phyloP scores from a whole-genome alignment of 768 basidiomycete species.

The Mycena chlorophos region DNA sequence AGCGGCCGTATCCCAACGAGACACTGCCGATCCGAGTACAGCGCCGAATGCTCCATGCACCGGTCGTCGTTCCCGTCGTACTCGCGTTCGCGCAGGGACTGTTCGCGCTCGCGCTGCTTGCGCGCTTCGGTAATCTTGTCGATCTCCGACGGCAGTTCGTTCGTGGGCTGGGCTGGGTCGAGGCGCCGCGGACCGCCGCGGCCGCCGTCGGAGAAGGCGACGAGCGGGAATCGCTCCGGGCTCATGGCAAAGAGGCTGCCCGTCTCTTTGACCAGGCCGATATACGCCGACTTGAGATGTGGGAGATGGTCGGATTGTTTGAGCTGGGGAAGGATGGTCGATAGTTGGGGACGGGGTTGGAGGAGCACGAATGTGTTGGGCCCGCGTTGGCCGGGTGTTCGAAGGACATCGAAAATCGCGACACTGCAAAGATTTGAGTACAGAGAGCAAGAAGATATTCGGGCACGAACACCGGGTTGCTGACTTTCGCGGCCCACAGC shows the following conservation, averaged over 20 bases:
- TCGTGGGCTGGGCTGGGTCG: slow-evolving; percentile 11
- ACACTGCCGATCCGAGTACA: slow-evolving; percentile 53
- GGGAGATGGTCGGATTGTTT: slow-evolving; percentile 38
- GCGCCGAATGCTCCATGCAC: slow-evolving; percentile 13
- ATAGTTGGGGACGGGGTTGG: slow-evolving; percentile 78
- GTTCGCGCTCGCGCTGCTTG: slow-evolving; percentile 39
- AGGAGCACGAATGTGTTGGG: slow-evolving; percentile 75
- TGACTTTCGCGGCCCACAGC: slow-evolving; percentile 62
- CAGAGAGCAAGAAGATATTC: neutral
- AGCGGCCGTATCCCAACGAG: slow-evolving; percentile 61
- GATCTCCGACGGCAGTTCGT: slow-evolving; percentile 41
- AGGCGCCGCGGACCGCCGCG: slow-evolving; percentile 17
- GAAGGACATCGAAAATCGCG: slow-evolving; percentile 78
- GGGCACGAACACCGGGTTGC: slow-evolving; percentile 63
- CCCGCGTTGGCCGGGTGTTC: slow-evolving; percentile 28
- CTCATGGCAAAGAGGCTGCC: slow-evolving; percentile 86
- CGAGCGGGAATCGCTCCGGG: slow-evolving; percentile 76
- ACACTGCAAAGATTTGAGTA: slow-evolving; percentile 49
- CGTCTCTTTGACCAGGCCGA: slow-evolving; percentile 73
- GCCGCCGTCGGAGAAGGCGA: slow-evolving; percentile 58
- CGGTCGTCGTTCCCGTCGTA: slow-evolving; percentile 21
- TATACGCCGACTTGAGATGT: slow-evolving; percentile 69
- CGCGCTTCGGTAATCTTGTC: slow-evolving; percentile 48
- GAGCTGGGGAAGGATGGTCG: slow-evolving; percentile 70
- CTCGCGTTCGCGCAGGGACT: slow-evolving; percentile 24